Percentiles rank a stretch among this genome's conserved stretches.
Conservation (phyloP, 768 basidiomycete species). For the Rhodotorula diobovata region DNA sequence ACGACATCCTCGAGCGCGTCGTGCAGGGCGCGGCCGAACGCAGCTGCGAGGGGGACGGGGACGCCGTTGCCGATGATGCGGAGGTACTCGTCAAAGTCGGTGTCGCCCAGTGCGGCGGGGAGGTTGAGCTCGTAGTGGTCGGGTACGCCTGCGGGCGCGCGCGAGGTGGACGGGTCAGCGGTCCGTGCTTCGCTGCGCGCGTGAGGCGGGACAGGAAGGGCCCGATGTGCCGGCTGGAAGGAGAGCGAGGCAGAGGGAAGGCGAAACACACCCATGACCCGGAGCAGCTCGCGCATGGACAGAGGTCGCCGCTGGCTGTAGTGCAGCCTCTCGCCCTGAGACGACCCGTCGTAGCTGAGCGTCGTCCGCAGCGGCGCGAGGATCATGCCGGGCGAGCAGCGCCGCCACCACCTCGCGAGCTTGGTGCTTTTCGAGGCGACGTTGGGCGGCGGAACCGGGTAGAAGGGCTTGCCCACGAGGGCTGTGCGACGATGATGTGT, state of each 20-base stretch:
- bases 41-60: slow-evolving; percentile 6
- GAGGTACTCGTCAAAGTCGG: not conserved
- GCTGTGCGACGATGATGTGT: not conserved
- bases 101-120: not conserved
- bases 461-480: not conserved
- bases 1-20: not conserved
- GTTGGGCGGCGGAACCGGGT: not conserved
- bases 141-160: not conserved
- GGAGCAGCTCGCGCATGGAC: not conserved
- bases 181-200: no score
- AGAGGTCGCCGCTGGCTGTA: not conserved
- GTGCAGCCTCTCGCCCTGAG: slow-evolving; percentile 6
- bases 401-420: not conserved
- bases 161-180: no score
- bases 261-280: not conserved
- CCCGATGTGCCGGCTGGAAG: not conserved
- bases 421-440: not conserved
- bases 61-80: slow-evolving; percentile 23
- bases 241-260: not conserved
- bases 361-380: slow-evolving; percentile 4
- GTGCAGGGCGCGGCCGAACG: slow-evolving; percentile 5
- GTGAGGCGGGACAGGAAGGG: not conserved
- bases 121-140: slow-evolving; percentile 14
- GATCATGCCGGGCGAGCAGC: not conserved
- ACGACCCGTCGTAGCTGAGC: slow-evolving; percentile 3